phyloP scores from a whole-genome alignment of 106 monocot genomes.

The Amphibolis antarctica region DNA sequence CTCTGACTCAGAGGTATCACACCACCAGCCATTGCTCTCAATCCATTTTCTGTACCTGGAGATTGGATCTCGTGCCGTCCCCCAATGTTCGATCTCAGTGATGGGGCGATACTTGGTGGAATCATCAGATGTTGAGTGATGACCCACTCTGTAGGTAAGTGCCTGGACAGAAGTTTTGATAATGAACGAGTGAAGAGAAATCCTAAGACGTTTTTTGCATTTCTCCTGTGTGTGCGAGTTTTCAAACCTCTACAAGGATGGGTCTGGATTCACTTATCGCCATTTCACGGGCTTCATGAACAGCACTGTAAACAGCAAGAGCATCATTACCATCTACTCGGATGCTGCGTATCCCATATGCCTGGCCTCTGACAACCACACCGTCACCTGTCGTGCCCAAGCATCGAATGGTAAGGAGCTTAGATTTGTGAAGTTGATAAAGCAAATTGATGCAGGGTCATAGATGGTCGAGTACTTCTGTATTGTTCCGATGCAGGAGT shows the following conservation, averaged over 20 bases:
- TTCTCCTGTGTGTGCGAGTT: not conserved
- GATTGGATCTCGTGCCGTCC: slow-evolving; percentile 59
- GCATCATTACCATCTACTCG: slow-evolving; percentile 91
- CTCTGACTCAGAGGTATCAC: slow-evolving; percentile 55
- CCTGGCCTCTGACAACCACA: slow-evolving; percentile 61
- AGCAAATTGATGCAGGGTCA: not conserved
- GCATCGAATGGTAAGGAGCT: not conserved
- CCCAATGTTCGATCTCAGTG: slow-evolving; percentile 88
- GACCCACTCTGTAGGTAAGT: slow-evolving; percentile 81
- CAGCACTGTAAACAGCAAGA: slow-evolving; percentile 82
- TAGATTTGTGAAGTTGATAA: too few species aligned
- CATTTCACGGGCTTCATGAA: slow-evolving; percentile 81
- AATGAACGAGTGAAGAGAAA: not conserved
- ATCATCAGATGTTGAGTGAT: slow-evolving; percentile 95
- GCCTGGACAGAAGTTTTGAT: slow-evolving; percentile 42
- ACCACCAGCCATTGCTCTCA: slow-evolving; percentile 88
- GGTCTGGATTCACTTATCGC: slow-evolving; percentile 67
- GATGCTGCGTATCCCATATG: slow-evolving; percentile 84
- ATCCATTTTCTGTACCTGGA: slow-evolving; percentile 86
- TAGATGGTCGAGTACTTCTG: slow-evolving; percentile 30
- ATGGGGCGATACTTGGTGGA: slow-evolving; percentile 77
- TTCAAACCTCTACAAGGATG: slow-evolving; percentile 66
- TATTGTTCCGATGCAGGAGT: slow-evolving; percentile 90
- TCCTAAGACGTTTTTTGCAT: not conserved
- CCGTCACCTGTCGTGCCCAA: slow-evolving; percentile 56